Evolutionary conservation across 2,329 filamentous ascomycete genomes (phyloP).

Genomic region (Knufia fluminis): DNA sequence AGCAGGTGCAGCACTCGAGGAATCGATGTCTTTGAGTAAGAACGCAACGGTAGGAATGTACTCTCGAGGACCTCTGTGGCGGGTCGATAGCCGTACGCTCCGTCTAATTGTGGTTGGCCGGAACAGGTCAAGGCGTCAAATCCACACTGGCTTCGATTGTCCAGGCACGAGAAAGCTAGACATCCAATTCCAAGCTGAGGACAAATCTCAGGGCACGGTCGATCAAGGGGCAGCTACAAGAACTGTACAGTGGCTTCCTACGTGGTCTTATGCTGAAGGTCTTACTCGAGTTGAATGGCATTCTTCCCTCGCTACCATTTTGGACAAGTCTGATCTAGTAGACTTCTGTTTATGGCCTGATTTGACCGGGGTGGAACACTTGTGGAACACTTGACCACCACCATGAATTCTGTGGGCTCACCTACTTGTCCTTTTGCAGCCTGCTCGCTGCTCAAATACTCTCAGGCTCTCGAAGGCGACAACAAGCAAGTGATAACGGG

Average conservation of each 20-base stretch:
- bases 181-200: constrained; percentile 6
- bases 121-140: constrained; percentile 9
- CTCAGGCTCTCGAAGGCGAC: neutral
- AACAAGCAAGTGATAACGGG: neutral
- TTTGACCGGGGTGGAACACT: constrained; percentile 1
- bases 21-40: constrained; percentile 11
- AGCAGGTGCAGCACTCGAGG: constrained; percentile 5
- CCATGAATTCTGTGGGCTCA: neutral
- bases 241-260: neutral
- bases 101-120: constrained; percentile 15
- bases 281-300: neutral
- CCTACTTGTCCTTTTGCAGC: neutral
- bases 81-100: constrained; percentile 9
- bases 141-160: constrained; percentile 2
- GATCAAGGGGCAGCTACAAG: constrained; percentile 3
- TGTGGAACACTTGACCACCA: neutral
- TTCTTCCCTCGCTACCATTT: constrained; percentile 1
- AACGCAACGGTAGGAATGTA: constrained; percentile 22
- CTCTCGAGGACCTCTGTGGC: constrained; percentile 14
- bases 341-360: neutral
- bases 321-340: constrained; percentile 3
- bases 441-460: neutral
- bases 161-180: constrained; percentile 13
- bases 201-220: constrained; percentile 5
- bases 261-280: neutral